Conservation (phyloP, 257 asterid species). For the Ilex aquifolium region DNA sequence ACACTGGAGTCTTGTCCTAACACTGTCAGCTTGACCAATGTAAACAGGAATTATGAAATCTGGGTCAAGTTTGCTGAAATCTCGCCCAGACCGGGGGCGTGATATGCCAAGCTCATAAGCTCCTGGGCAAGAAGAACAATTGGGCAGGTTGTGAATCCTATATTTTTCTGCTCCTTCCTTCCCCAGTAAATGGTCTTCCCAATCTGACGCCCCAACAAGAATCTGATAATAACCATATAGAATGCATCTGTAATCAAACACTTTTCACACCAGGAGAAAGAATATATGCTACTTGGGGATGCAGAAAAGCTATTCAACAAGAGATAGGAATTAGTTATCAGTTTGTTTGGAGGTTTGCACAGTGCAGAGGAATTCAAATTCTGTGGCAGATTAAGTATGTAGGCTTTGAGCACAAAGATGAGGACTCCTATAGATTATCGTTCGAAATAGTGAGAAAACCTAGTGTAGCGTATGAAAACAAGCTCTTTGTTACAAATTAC, state of each 20-base stretch:
- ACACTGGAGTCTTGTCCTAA: constrained; percentile 75
- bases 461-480: no score
- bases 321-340: no score
- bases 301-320: no score
- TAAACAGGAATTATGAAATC: constrained; percentile 62
- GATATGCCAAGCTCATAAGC: constrained; percentile 79
- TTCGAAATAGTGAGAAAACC: no score
- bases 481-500: no score
- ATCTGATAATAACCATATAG: constrained; percentile 33
- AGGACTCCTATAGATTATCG: no score
- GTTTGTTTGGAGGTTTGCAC: no score
- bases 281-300: not conserved
- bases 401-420: no score
- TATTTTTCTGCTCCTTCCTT: constrained; percentile 79
- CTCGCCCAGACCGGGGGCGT: constrained; percentile 23
- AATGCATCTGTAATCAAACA: constrained; percentile 4
- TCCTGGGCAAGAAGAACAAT: constrained; percentile 62
- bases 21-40: constrained; percentile 88
- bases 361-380: no score
- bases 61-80: constrained; percentile 42
- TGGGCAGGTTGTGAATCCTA: constrained; percentile 78
- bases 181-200: constrained; percentile 60
- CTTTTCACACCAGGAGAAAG: not conserved
- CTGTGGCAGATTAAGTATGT: no score
- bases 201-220: constrained; percentile 69